Conservation (phyloP, 225 moss, liverwort and hornwort genomes). For the Pseudisothecium myosuroides region DNA sequence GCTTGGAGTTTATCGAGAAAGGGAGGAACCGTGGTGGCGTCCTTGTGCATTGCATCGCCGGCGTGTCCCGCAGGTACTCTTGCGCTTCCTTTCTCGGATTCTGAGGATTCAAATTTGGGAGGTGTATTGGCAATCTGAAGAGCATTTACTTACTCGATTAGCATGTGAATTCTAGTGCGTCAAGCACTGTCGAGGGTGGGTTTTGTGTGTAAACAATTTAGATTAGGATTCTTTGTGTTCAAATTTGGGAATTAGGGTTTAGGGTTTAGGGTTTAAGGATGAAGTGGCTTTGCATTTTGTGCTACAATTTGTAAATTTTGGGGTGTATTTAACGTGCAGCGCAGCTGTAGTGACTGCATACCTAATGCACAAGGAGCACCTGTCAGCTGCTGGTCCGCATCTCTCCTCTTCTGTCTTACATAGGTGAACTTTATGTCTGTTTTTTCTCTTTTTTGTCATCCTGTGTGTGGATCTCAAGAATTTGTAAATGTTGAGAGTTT, state of each 20-base stretch:
- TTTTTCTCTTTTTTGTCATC: neutral
- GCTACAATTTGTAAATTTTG: neutral
- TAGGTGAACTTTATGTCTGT: slow-evolving; percentile 14
- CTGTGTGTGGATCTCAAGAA: neutral
- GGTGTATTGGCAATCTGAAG: neutral
- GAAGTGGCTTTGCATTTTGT: neutral
- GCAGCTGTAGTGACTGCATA: slow-evolving; percentile 86
- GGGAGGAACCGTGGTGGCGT: slow-evolving; percentile 57
- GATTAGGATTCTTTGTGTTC: neutral
- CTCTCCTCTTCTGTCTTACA: slow-evolving; percentile 17
- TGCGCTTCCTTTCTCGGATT: neutral
- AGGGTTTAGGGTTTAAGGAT: neutral
- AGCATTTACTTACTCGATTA: neutral
- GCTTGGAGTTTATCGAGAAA: slow-evolving; percentile 69
- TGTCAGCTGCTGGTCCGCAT: slow-evolving; percentile 77
- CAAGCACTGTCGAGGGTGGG: neutral
- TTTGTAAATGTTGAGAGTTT: neutral
- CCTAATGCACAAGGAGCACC: slow-evolving; percentile 73
- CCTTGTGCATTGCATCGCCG: slow-evolving; percentile 86
- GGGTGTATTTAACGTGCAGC: slow-evolving; percentile 36
- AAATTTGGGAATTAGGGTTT: neutral
- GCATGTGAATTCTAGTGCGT: neutral
- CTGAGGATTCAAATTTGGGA: neutral
- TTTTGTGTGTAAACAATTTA: neutral
- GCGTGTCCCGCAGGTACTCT: slow-evolving; percentile 77